Evolutionary conservation across 805 yeast genomes (phyloP).

Genomic region (Pichia paraexigua): DNA sequence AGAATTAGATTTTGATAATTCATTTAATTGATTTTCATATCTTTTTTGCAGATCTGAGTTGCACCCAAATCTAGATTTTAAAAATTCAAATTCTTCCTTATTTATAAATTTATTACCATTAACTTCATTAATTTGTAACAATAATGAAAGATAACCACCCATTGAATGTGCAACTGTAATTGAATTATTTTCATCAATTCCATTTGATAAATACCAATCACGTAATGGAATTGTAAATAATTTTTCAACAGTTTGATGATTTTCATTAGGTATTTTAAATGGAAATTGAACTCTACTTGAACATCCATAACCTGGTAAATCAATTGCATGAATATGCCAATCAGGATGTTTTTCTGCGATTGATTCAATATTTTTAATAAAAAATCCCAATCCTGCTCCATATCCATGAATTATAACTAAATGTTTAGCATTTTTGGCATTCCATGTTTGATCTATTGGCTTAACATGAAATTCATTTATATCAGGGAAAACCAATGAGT

Average conservation of each 20-base stretch:
- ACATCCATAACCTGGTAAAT: constrained; percentile 84
- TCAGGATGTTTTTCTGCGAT: constrained; percentile 28
- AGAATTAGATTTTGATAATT: neutral
- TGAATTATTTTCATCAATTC: constrained; percentile 33
- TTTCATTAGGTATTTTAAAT: constrained; percentile 27
- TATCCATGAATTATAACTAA: constrained; percentile 84
- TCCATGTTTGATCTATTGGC: constrained; percentile 24
- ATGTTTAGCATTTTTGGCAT: constrained; percentile 30
- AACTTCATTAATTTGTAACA: constrained; percentile 32
- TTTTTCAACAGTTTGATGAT: constrained; percentile 44
- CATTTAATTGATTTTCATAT: constrained; percentile 2
- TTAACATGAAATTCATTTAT: constrained; percentile 72
- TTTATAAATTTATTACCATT: constrained; percentile 2
- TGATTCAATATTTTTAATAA: constrained; percentile 55
- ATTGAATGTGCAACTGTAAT: constrained; percentile 78
- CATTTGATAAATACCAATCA: constrained; percentile 48
- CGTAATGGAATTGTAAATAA: constrained; percentile 61
- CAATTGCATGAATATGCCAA: constrained; percentile 81
- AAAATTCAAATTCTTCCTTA: constrained; percentile 9
- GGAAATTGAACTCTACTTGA: constrained; percentile 73
- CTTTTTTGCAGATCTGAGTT: neutral
- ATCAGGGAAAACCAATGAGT: constrained; percentile 32
- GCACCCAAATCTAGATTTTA: neutral
- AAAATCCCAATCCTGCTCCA: constrained; percentile 85
- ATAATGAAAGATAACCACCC: constrained; percentile 78